These are phyloP conservation scores for Royoungia palumana DNA, from an alignment of 768 basidiomycete species.

Conservation along the genomic window DNA sequence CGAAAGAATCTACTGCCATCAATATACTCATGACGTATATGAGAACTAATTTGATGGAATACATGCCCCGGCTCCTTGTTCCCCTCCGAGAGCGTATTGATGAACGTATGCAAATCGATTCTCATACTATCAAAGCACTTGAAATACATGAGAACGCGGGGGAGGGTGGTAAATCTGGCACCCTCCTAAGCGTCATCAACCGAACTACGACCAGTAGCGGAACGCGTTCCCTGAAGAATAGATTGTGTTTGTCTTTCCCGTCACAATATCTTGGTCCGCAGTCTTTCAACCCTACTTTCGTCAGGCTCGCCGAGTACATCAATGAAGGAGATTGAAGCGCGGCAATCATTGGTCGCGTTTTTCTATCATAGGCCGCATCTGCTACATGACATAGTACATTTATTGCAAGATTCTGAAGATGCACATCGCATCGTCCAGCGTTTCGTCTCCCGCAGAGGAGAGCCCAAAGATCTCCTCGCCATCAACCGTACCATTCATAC, in stretches of 20 bases:
- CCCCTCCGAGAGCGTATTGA: constrained; percentile 55
- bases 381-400: constrained; percentile 56
- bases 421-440: constrained; percentile 72
- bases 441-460: constrained; percentile 67
- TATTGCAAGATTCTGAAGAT: constrained; percentile 63
- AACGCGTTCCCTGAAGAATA: constrained; percentile 67
- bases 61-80: constrained; percentile 62
- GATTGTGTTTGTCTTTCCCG: constrained; percentile 59
- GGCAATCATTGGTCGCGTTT: constrained; percentile 75
- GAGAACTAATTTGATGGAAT: constrained; percentile 65
- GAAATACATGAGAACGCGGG: constrained; percentile 75
- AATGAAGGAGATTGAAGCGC: constrained; percentile 61
- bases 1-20: constrained; percentile 55
- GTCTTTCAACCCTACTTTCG: constrained; percentile 12
- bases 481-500: constrained; percentile 59
- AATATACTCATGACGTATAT: constrained; percentile 63
- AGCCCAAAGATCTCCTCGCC: constrained; percentile 58
- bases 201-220: constrained; percentile 78
- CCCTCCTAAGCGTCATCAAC: constrained; percentile 69
- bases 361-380: constrained; percentile 61
- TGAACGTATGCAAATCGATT: constrained; percentile 83
- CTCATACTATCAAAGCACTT: constrained; percentile 84
- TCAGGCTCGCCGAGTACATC: constrained; percentile 86
- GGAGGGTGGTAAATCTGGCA: constrained; percentile 72
- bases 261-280: background rate